Evolutionary conservation across 495 filamentous ascomycete genomes (phyloP).

Genomic region (Neurospora hispaniola): DNA sequence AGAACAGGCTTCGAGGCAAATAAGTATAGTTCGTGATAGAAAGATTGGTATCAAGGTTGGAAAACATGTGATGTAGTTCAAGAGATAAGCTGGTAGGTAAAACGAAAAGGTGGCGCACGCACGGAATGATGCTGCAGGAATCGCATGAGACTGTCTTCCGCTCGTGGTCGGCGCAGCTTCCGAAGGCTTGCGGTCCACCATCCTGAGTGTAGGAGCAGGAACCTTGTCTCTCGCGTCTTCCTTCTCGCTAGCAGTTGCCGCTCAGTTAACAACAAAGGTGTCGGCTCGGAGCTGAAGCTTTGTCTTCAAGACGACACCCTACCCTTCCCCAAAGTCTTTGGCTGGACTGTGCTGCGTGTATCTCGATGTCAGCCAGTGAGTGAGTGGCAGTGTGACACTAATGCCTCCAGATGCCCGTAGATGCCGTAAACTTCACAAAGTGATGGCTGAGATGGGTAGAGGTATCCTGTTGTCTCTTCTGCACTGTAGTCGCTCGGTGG

Average conservation of each 20-base stretch:
- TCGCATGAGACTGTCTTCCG: conserved; percentile 30
- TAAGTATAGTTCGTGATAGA: not conserved
- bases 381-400: not conserved
- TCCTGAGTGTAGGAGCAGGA: conserved; percentile 4
- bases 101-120: conserved; percentile 17
- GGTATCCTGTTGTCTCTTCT: not conserved
- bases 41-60: not conserved
- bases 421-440: not conserved
- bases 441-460: not conserved
- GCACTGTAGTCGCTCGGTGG: not conserved
- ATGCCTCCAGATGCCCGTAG: not conserved
- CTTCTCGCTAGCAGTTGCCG: not conserved
- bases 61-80: not conserved
- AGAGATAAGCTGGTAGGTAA: conserved; percentile 8
- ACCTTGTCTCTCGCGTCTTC: not conserved
- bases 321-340: not conserved
- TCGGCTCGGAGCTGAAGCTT: not conserved
- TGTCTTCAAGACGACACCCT: not conserved
- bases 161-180: conserved; percentile 26
- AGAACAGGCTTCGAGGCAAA: not conserved
- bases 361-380: not conserved
- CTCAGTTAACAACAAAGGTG: not conserved
- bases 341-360: not conserved
- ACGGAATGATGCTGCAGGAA: conserved; percentile 40
- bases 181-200: conserved; percentile 23